A percentile compares a stretch with the other conserved stretches of the same genome.
Evolutionary conservation across 345 rosid species (phyloP).

Genomic region (Triadica sebifera): DNA sequence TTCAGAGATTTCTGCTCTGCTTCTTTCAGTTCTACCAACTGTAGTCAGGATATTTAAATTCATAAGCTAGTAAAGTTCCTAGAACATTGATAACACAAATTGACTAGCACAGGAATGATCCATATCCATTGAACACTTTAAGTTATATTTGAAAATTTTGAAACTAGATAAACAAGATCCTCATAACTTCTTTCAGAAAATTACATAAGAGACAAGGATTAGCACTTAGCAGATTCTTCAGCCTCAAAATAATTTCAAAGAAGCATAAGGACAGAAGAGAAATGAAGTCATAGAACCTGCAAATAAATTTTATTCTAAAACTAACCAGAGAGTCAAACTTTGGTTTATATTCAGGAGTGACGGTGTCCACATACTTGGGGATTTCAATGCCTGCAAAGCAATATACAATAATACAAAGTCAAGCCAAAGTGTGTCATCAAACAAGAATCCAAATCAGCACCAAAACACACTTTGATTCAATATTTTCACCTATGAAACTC

Average conservation of each 20-base stretch:
- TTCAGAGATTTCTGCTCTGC: slow-evolving; percentile 80
- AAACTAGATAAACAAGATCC: slow-evolving; percentile 4
- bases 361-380: slow-evolving; percentile 83
- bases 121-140: neutral
- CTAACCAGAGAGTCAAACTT: slow-evolving; percentile 91
- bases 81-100: neutral
- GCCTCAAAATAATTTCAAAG: neutral
- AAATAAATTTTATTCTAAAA: neutral
- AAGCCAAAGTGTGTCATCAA: neutral
- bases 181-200: neutral
- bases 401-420: neutral
- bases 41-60: neutral
- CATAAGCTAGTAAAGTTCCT: neutral
- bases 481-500: neutral
- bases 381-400: slow-evolving; percentile 60
- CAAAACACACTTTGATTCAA: neutral
- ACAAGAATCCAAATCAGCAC: neutral
- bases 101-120: neutral
- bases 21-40: slow-evolving; percentile 93
- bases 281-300: neutral
- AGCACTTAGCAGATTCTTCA: neutral
- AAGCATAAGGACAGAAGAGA: neutral
- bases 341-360: slow-evolving; percentile 91
- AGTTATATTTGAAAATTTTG: neutral
- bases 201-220: neutral